Percentiles rank a stretch among this genome's conserved stretches.
Evolutionary conservation across 129 eudicot species (phyloP).

Genomic region (Flaveria robusta): DNA sequence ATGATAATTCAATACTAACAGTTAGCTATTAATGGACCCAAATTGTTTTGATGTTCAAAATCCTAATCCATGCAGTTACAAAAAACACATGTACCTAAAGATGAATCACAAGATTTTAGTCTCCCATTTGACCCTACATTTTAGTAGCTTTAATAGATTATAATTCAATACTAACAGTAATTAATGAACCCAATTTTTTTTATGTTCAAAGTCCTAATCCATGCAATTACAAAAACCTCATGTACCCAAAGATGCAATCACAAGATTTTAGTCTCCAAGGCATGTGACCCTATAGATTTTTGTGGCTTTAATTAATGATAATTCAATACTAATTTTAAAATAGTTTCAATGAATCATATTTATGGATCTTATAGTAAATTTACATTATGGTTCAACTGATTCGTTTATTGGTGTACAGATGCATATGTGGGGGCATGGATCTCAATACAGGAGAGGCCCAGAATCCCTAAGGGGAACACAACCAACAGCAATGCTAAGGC

Average conservation of each 20-base stretch:
- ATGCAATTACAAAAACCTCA: slow-evolving; percentile 5
- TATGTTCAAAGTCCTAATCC: neutral
- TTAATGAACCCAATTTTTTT: slow-evolving; percentile 18
- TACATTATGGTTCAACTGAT: neutral
- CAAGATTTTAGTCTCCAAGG: slow-evolving; percentile 8
- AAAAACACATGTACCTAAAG: slow-evolving; percentile 5
- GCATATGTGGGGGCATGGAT: slow-evolving; percentile 97
- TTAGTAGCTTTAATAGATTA: too few relatives aligned
- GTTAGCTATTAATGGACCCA: slow-evolving; percentile 14
- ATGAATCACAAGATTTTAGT: neutral
- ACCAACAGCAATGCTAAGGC: slow-evolving; percentile 86
- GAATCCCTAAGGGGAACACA: slow-evolving; percentile 79
- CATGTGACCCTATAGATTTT: slow-evolving; percentile 8
- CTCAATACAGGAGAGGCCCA: slow-evolving; percentile 87
- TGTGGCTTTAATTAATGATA: neutral
- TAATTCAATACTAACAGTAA: neutral
- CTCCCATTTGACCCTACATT: too few relatives aligned
- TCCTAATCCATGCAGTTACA: slow-evolving; percentile 5
- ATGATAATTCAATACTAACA: neutral
- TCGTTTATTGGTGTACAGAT: slow-evolving; percentile 15
- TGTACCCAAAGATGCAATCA: neutral
- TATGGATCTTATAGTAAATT: neutral
- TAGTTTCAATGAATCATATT: neutral
- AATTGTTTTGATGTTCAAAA: slow-evolving; percentile 2
- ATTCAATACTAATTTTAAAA: neutral